Conservation (phyloP, 2,329 filamentous ascomycete species). For the Xylariaceae sp. region DNA sequence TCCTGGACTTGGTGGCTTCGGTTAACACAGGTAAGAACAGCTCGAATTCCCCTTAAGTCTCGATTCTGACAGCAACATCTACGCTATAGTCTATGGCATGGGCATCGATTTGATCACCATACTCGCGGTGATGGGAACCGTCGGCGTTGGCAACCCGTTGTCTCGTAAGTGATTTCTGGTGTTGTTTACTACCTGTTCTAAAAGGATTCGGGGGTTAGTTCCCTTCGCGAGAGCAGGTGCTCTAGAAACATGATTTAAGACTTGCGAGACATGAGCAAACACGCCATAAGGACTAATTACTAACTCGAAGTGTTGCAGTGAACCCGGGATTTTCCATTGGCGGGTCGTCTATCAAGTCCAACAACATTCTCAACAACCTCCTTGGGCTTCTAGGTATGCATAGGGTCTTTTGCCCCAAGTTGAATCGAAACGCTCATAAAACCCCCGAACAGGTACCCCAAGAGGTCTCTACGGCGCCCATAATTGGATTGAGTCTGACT, state of each 20-base stretch:
- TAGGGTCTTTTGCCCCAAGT: not conserved
- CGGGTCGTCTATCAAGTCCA: constrained; percentile 35
- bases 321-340: constrained; percentile 50
- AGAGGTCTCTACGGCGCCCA: constrained; percentile 49
- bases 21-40: constrained; percentile 28
- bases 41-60: no score
- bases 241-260: no score
- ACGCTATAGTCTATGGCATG: constrained; percentile 40
- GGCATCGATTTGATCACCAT: constrained; percentile 39
- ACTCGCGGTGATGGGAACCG: constrained; percentile 43
- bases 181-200: no score
- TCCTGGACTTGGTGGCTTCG: constrained; percentile 28
- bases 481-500: constrained; percentile 53
- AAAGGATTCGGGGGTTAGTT: no score
- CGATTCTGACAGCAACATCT: not conserved
- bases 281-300: no score
- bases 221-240: no score
- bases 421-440: not conserved
- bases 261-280: no score
- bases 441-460: constrained; percentile 26
- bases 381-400: constrained; percentile 37
- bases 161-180: no score
- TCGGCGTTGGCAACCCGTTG: constrained; percentile 47
- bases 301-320: no score
- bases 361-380: constrained; percentile 40